These are phyloP conservation scores for Ophiostoma tasmaniense DNA, from an alignment of 2,329 filamentous ascomycete genomes.

Conservation along the genomic window DNA sequence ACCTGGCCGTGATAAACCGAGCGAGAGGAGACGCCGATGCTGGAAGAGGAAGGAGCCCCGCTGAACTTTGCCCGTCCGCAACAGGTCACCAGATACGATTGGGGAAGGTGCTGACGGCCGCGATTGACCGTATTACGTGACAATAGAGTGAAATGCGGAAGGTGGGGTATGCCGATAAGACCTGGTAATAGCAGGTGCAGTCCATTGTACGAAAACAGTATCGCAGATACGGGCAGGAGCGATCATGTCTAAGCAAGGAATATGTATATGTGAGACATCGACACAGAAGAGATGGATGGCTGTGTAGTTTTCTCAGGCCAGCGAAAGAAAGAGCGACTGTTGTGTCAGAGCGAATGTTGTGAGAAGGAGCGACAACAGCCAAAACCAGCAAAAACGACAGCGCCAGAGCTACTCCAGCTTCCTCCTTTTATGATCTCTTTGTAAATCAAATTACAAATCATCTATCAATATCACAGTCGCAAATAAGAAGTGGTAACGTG, in stretches of 20 bases:
- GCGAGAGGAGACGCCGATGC: constrained; percentile 2
- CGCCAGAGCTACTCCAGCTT: too few relatives aligned
- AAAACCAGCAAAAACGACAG: neutral
- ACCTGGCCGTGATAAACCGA: neutral
- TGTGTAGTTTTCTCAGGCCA: neutral
- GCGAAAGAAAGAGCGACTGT: neutral
- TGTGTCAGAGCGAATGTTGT: too few relatives aligned
- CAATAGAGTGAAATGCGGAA: constrained; percentile 1
- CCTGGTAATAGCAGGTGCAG: too few relatives aligned
- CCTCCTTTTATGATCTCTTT: too few relatives aligned
- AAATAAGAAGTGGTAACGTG: too few relatives aligned
- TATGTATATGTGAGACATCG: neutral
- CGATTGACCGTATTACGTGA: neutral
- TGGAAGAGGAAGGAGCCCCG: constrained; percentile 17
- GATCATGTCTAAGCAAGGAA: neutral
- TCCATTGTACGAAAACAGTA: too few relatives aligned
- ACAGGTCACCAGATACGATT: neutral
- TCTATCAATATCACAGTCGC: too few relatives aligned
- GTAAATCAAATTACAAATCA: too few relatives aligned
- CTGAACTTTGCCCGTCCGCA: neutral
- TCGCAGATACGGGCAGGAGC: too few relatives aligned
- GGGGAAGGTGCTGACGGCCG: neutral
- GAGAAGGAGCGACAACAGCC: too few relatives aligned
- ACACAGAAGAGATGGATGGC: neutral
- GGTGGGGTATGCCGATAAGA: constrained; percentile 2